A percentile compares a stretch with the other conserved stretches of the same genome.
Evolutionary conservation across 2,329 filamentous ascomycete genomes (phyloP).

Genomic region (Escovopsis sp.): DNA sequence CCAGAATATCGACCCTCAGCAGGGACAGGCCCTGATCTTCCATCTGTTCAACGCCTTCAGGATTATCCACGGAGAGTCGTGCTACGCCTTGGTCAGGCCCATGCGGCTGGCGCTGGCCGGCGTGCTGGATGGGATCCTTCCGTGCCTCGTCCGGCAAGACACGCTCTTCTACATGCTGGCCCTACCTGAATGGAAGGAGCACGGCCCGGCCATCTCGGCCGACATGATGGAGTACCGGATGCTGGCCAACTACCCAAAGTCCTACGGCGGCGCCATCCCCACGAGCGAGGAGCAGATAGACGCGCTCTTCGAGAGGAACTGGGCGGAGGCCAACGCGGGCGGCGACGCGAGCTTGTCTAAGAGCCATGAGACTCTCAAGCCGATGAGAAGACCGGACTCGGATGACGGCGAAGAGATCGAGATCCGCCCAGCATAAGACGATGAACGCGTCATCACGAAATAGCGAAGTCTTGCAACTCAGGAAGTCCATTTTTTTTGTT

Average conservation of each 20-base stretch:
- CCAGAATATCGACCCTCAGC: slow-evolving; percentile 7
- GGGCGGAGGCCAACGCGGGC: no score
- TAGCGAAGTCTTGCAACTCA: no score
- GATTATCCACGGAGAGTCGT: slow-evolving; percentile 11
- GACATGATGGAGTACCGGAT: slow-evolving; percentile 14
- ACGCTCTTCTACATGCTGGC: slow-evolving; percentile 11
- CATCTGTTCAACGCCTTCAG: slow-evolving; percentile 16
- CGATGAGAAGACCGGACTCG: no score
- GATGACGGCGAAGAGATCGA: no score
- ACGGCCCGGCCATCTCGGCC: slow-evolving; percentile 11
- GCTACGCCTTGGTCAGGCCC: slow-evolving; percentile 14
- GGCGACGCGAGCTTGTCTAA: no score
- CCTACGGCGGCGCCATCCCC: slow-evolving; percentile 2
- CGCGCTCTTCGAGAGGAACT: background rate
- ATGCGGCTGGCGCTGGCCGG: slow-evolving; percentile 18
- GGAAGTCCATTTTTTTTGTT: no score
- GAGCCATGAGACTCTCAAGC: no score
- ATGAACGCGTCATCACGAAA: no score
- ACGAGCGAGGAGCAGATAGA: slow-evolving; percentile 3
- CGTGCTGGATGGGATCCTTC: slow-evolving; percentile 13
- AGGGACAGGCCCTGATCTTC: slow-evolving; percentile 10
- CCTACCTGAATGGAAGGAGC: slow-evolving; percentile 10
- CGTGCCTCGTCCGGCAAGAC: slow-evolving; percentile 12
- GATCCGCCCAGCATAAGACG: no score
- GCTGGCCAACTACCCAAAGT: slow-evolving; percentile 5